Evolutionary conservation across 129 eudicot genomes (phyloP).

Genomic region (Ambrosia trifida): DNA sequence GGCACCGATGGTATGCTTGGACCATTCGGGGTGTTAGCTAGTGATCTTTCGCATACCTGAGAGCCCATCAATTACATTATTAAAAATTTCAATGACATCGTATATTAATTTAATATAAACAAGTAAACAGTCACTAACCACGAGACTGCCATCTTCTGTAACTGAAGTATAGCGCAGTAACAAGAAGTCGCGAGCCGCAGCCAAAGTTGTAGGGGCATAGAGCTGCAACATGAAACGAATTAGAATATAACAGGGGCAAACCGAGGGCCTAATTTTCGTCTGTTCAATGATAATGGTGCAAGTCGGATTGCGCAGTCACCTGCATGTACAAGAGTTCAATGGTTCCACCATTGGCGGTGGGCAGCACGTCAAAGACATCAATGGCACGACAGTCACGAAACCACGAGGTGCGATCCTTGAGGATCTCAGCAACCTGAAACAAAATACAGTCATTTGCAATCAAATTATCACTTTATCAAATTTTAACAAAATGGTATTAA

Average conservation of each 20-base stretch:
- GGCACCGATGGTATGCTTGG: conserved; percentile 89
- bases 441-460: background rate
- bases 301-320: background rate
- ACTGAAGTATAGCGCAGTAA: conserved; percentile 85
- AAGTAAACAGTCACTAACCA: conserved; percentile 36
- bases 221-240: conserved; percentile 41
- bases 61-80: background rate
- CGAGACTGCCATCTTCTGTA: conserved; percentile 94
- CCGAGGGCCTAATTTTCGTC: background rate
- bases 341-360: conserved; percentile 45
- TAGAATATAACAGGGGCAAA: background rate
- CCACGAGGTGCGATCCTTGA: conserved; percentile 45
- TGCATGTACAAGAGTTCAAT: conserved; percentile 43
- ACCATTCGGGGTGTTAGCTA: conserved; percentile 83
- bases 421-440: conserved; percentile 44
- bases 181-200: conserved; percentile 96
- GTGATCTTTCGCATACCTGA: conserved; percentile 78
- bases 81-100: background rate
- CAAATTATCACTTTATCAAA: too few species aligned
- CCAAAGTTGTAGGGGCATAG: conserved; percentile 98
- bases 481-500: too few species aligned
- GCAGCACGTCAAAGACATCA: conserved; percentile 29
- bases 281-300: background rate
- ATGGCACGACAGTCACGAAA: conserved; percentile 42
- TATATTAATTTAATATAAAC: background rate